These are phyloP conservation scores for Fusarium sp. DNA, from an alignment of 2,329 filamentous ascomycete genomes.

Conservation along the genomic window DNA sequence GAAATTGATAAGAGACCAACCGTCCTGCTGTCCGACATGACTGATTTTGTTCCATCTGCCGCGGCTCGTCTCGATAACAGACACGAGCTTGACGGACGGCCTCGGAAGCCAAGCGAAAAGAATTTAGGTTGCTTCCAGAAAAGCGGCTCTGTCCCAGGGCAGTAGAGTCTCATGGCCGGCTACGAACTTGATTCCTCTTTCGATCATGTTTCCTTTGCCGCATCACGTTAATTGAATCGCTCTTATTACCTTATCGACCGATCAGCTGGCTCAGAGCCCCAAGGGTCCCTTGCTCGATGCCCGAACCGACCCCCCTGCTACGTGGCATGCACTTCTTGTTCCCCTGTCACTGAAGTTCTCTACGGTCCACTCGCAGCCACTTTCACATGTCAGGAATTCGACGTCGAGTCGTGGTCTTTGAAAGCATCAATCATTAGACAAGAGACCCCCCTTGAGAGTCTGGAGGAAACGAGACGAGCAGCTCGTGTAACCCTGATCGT, in stretches of 20 bases:
- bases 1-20: slow-evolving; percentile 33
- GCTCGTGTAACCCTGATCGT: slow-evolving; percentile 19
- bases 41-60: slow-evolving; percentile 25
- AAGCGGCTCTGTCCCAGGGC: slow-evolving; percentile 30
- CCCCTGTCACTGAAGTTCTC: slow-evolving; percentile 29
- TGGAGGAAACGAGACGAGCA: slow-evolving; percentile 8
- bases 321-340: slow-evolving; percentile 34
- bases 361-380: slow-evolving; percentile 45
- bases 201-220: slow-evolving; percentile 28
- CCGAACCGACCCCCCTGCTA: slow-evolving; percentile 19
- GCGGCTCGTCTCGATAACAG: slow-evolving; percentile 28
- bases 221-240: slow-evolving; percentile 32
- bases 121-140: slow-evolving; percentile 35
- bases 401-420: neutral
- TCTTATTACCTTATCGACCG: slow-evolving; percentile 37
- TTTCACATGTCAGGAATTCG: slow-evolving; percentile 49
- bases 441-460: slow-evolving; percentile 19
- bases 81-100: slow-evolving; percentile 34
- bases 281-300: slow-evolving; percentile 19
- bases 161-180: slow-evolving; percentile 10
- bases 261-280: slow-evolving; percentile 16
- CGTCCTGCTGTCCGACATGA: slow-evolving; percentile 30
- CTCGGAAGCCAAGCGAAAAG: slow-evolving; percentile 38
- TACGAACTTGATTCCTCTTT: slow-evolving; percentile 39
- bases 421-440: slow-evolving; percentile 19